These are phyloP conservation scores for Colletotrichum orchidophilum DNA, from an alignment of 2,329 filamentous ascomycete species.

Conservation along the genomic window DNA sequence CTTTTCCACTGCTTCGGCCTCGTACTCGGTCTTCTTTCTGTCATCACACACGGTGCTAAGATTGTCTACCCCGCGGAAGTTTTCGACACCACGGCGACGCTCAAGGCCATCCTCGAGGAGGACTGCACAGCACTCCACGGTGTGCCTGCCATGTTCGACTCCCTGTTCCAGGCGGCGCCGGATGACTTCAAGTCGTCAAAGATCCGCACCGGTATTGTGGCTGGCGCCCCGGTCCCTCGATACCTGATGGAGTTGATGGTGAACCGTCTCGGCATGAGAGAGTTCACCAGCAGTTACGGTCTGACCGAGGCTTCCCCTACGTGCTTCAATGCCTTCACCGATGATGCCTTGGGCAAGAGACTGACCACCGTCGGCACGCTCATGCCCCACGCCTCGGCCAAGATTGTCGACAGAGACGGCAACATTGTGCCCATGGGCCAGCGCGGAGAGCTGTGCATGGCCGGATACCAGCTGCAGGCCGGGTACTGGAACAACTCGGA, in stretches of 20 bases:
- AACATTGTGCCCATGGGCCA: constrained; percentile 73
- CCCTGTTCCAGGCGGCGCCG: constrained; percentile 60
- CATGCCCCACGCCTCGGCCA: constrained; percentile 79
- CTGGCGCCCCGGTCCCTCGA: constrained; percentile 79
- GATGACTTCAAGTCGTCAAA: constrained; percentile 55
- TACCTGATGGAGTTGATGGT: constrained; percentile 80
- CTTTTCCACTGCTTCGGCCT: constrained; percentile 89
- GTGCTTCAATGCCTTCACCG: constrained; percentile 82
- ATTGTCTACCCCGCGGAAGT: constrained; percentile 80
- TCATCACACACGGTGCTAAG: constrained; percentile 78
- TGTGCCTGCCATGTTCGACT: constrained; percentile 87
- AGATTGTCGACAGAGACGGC: constrained; percentile 77
- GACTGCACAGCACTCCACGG: constrained; percentile 80
- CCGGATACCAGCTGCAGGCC: constrained; percentile 78
- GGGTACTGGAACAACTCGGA: constrained; percentile 76
- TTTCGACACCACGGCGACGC: constrained; percentile 74
- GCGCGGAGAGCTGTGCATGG: constrained; percentile 79
- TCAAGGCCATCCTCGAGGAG: constrained; percentile 73
- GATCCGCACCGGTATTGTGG: constrained; percentile 81
- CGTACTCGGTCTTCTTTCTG: constrained; percentile 77
- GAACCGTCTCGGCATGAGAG: constrained; percentile 76
- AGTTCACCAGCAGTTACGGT: constrained; percentile 77
- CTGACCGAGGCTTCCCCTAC: constrained; percentile 83
- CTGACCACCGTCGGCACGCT: constrained; percentile 79
- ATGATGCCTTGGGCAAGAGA: constrained; percentile 73